These are phyloP conservation scores for Gonium pectorale DNA, from an alignment of 139 green algal genomes.

Conservation along the genomic window DNA sequence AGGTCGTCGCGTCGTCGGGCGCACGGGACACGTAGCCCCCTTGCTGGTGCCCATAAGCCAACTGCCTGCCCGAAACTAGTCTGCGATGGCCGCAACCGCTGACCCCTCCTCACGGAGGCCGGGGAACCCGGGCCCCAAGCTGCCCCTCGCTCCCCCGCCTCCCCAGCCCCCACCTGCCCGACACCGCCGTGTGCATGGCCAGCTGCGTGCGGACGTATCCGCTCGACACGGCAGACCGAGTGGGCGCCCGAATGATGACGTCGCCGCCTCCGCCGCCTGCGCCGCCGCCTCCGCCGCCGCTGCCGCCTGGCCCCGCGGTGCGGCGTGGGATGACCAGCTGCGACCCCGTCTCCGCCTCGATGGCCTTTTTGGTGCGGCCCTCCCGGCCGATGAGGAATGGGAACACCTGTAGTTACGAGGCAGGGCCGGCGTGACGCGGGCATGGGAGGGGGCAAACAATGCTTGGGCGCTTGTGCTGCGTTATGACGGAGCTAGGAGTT, in stretches of 20 bases:
- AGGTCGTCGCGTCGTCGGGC: too few species aligned
- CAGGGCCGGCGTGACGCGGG: too few species aligned
- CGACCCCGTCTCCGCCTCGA: slow-evolving; percentile 27
- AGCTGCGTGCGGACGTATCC: slow-evolving; percentile 23
- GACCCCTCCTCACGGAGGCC: too few species aligned
- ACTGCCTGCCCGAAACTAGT: too few species aligned
- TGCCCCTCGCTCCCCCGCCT: neutral
- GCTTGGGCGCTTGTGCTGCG: too few species aligned
- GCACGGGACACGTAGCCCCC: too few species aligned
- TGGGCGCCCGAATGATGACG: slow-evolving; percentile 5
- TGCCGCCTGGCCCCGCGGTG: neutral
- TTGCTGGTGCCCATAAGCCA: too few species aligned
- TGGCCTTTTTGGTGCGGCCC: slow-evolving; percentile 16
- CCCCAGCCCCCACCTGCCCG: slow-evolving; percentile 17
- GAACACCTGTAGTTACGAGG: slow-evolving; percentile 32
- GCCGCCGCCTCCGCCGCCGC: neutral
- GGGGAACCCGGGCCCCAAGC: too few species aligned
- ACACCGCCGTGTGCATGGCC: slow-evolving; percentile 16
- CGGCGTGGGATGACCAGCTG: slow-evolving; percentile 4
- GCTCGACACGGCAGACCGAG: neutral
- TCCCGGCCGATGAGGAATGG: slow-evolving; percentile 38
- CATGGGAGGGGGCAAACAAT: neutral
- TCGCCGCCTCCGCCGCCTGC: neutral
- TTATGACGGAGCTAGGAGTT: too few species aligned
- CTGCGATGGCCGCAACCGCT: too few species aligned